Conservation (phyloP, 2,329 filamentous ascomycete genomes). For the Hypoxylon sp. region DNA sequence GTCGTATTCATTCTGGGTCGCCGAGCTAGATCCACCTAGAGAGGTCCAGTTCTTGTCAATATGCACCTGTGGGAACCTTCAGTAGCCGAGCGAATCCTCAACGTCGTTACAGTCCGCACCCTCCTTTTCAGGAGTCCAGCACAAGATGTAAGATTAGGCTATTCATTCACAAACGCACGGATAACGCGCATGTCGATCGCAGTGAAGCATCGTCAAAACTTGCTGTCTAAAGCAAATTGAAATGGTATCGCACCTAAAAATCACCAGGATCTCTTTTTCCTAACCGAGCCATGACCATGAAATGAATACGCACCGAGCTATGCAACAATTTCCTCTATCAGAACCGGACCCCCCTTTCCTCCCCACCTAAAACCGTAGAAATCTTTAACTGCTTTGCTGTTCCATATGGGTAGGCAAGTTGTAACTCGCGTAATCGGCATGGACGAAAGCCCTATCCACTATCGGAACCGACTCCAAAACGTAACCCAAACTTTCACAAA, state of each 20-base stretch:
- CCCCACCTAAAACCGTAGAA: not conserved
- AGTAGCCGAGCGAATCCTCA: not conserved
- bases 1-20: not conserved
- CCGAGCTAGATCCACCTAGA: not conserved
- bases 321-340: slow-evolving; percentile 21
- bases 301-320: slow-evolving; percentile 25
- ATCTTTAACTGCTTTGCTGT: slow-evolving; percentile 55
- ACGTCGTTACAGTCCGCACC: not conserved
- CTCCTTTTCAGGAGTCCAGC: not conserved
- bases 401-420: slow-evolving; percentile 73
- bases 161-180: not conserved
- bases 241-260: slow-evolving; percentile 29
- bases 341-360: slow-evolving; percentile 1
- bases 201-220: slow-evolving; percentile 14
- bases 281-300: slow-evolving; percentile 16
- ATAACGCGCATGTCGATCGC: slow-evolving; percentile 5
- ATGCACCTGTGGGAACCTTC: not conserved
- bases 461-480: slow-evolving; percentile 87
- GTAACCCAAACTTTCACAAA: slow-evolving; percentile 78
- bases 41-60: not conserved
- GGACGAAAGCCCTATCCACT: slow-evolving; percentile 80
- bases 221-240: slow-evolving; percentile 14
- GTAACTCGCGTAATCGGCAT: slow-evolving; percentile 75
- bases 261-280: slow-evolving; percentile 28
- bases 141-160: not conserved